phyloP scores from a whole-genome alignment of 1,284 basidiomycete species.

The Melampsora larici-populina region DNA sequence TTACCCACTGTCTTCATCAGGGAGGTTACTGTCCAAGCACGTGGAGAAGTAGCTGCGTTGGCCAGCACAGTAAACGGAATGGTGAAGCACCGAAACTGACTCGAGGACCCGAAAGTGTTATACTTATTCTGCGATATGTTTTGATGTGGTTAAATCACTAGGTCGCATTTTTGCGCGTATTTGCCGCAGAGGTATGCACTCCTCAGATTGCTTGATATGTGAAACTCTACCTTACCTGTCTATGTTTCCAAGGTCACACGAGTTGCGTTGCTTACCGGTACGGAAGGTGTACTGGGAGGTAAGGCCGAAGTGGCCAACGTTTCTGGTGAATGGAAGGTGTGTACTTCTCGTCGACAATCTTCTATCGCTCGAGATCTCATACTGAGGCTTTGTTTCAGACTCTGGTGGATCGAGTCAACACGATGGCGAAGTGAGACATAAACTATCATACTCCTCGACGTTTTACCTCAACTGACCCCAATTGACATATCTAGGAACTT shows the following conservation, averaged over 20 bases:
- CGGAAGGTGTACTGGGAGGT: conserved; percentile 85
- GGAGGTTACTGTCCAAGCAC: conserved; percentile 38
- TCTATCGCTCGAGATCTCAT: too few species aligned
- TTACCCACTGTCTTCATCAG: neutral
- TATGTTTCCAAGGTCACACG: conserved; percentile 65
- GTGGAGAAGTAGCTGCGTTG: conserved; percentile 38
- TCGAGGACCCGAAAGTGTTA: neutral
- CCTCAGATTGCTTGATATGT: neutral
- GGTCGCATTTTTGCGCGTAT: conserved; percentile 41
- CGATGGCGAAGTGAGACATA: conserved; percentile 37
- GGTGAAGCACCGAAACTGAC: neutral
- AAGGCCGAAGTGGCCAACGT: conserved; percentile 89
- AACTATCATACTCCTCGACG: neutral
- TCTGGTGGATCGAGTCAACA: conserved; percentile 40
- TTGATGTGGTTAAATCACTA: neutral
- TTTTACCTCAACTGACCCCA: conserved; percentile 1
- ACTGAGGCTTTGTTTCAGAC: conserved; percentile 20
- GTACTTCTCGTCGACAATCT: conserved; percentile 53
- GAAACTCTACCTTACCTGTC: neutral
- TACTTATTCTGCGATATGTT: too few species aligned
- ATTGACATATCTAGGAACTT: conserved; percentile 16
- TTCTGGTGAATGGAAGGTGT: conserved; percentile 87
- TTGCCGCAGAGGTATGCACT: conserved; percentile 37
- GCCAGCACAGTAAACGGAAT: conserved; percentile 42
- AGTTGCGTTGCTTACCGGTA: conserved; percentile 66